Conservation (phyloP, 345 rosid species). For the Turritis glabra region DNA sequence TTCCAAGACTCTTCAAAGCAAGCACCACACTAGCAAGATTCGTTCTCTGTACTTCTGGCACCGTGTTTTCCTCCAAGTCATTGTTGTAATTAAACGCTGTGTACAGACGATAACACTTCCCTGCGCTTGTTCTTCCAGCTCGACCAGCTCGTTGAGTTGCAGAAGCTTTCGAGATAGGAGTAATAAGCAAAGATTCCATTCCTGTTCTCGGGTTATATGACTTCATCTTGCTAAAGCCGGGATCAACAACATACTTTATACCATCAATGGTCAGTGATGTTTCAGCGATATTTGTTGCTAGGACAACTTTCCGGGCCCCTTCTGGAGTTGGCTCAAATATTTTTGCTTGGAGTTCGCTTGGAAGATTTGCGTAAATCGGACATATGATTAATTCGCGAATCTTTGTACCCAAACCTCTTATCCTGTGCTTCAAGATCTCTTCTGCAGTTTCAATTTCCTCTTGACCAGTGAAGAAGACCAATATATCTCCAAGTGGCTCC, state of each 20-base stretch:
- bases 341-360: conserved; percentile 94
- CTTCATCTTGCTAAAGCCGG: conserved; percentile 95
- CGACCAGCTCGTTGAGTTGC: conserved; percentile 96
- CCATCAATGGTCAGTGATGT: conserved; percentile 95
- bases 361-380: conserved; percentile 96
- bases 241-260: conserved; percentile 90
- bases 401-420: conserved; percentile 88
- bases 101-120: conserved; percentile 87
- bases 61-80: conserved; percentile 88
- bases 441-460: conserved; percentile 97
- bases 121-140: conserved; percentile 96
- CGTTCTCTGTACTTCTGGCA: conserved; percentile 94
- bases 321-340: conserved; percentile 98
- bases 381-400: conserved; percentile 93
- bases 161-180: conserved; percentile 96
- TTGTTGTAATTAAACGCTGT: conserved; percentile 76
- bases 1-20: conserved; percentile 94
- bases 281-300: conserved; percentile 98
- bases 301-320: conserved; percentile 94
- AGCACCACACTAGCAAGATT: conserved; percentile 96
- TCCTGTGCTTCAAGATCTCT: conserved; percentile 86
- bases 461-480: conserved; percentile 91
- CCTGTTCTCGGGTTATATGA: conserved; percentile 97
- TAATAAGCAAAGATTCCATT: conserved; percentile 88
- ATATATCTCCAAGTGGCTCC: conserved; percentile 83